Base-by-base conservation (phyloP, 495 filamentous ascomycete genomes). In the Neurospora sp. region DNA sequence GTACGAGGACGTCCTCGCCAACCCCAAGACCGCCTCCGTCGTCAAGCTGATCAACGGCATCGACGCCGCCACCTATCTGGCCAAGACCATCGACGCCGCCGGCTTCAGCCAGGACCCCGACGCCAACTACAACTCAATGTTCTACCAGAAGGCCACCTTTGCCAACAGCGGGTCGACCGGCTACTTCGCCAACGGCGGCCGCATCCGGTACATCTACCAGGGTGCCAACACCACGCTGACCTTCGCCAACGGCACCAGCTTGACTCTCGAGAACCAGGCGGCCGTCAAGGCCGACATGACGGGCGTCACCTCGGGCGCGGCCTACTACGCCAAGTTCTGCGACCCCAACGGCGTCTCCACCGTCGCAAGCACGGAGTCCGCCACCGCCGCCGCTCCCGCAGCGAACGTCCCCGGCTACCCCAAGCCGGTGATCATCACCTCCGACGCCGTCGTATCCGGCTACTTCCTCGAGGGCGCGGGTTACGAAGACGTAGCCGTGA, bases 351-450 rank as follows among this genome's bases (percentile, higher is more conserved):
- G 38, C 16, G 27, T 37, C 31, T 20, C 70, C 4, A 16, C 20
- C 10, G 20, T 1, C 40, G 69, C 69, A 6, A 68, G 27, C 70
- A 1, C 53, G 6, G 27, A 35, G 14, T 1, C 22, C 53, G 6
- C 2, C 53, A 22, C 20, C 20, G 27, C 3, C 2, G 27, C 14
- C 53, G 53, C 14, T 65, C 53, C 53, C 53, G 53, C 27, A 16
- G 37, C 39, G 37, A 75, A 73, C n/a, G 14, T 72, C 14, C n/a
- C 75, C 42, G 87, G 87, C 44, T 89, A 88, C 75, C 87, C 87
- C 7, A 71, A 76, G 5, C 82, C 86, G 2, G 77, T 87, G 8
- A 79, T 87, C 22, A 73, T 79, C 16, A 80, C 83, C 14, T 78
- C 77, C 1, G 81, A 82, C 53, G 80, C 81, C 41, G 74, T 82